Percentiles rank a stretch among this genome's conserved stretches.
Evolutionary conservation across 495 filamentous ascomycete species (phyloP).

Genomic region (Polyplosphaeria fusca): DNA sequence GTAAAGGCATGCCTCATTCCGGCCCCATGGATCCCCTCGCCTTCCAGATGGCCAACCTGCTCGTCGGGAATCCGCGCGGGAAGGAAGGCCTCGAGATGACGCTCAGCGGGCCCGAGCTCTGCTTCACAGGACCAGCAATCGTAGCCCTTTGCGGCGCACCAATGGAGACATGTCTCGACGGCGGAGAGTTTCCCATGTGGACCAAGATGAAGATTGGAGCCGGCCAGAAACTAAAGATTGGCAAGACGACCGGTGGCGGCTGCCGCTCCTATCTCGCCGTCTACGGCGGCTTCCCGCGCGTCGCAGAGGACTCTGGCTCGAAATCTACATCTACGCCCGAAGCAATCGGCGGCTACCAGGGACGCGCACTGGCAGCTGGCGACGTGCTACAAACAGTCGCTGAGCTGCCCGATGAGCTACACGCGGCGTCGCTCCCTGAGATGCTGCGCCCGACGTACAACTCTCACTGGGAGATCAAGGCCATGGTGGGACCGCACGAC

Average conservation of each 20-base stretch:
- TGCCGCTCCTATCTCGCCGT: slow-evolving; percentile 59
- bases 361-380: slow-evolving; percentile 51
- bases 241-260: slow-evolving; percentile 50
- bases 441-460: slow-evolving; percentile 47
- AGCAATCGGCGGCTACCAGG: slow-evolving; percentile 58
- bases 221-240: slow-evolving; percentile 55
- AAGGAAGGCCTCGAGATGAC: slow-evolving; percentile 60
- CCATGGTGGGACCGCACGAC: slow-evolving; percentile 58
- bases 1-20: slow-evolving; percentile 50
- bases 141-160: slow-evolving; percentile 55
- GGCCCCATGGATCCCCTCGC: slow-evolving; percentile 59
- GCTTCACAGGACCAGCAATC: slow-evolving; percentile 50
- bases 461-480: slow-evolving; percentile 46
- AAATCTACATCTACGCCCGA: slow-evolving; percentile 57
- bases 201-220: slow-evolving; percentile 48
- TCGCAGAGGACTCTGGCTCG: slow-evolving; percentile 57
- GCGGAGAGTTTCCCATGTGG: slow-evolving; percentile 52
- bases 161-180: slow-evolving; percentile 50
- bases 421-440: slow-evolving; percentile 41
- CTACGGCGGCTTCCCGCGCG: slow-evolving; percentile 53
- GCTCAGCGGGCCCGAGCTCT: slow-evolving; percentile 55
- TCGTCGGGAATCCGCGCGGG: slow-evolving; percentile 54
- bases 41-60: slow-evolving; percentile 53
- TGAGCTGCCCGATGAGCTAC: slow-evolving; percentile 34
- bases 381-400: slow-evolving; percentile 49